A percentile compares a stretch with the other conserved stretches of the same genome.
Conservation (phyloP, 352 stramenopile genomes). For the Phytophthora kernoviae region DNA sequence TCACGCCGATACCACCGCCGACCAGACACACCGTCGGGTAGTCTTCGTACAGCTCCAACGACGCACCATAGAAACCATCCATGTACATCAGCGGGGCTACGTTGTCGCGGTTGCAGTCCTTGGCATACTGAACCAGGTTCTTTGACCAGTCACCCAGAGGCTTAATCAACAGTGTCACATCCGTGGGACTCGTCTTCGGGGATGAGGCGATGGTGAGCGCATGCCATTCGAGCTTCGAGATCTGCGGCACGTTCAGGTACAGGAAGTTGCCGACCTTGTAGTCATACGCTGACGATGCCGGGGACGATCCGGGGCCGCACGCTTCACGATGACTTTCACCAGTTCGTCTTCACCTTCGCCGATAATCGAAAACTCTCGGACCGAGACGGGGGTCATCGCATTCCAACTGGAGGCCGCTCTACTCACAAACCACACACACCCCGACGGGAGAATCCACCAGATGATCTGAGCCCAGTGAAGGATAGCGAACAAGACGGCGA, state of each 20-base stretch:
- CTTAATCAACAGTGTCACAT: constrained; percentile 52
- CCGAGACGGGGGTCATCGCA: constrained; percentile 39
- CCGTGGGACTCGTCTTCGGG: constrained; percentile 38
- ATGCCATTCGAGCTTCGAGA: constrained; percentile 68
- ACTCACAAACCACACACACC: constrained; percentile 61
- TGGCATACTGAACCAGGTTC: constrained; percentile 45
- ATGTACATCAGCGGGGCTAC: constrained; percentile 48
- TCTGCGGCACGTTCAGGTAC: constrained; percentile 55
- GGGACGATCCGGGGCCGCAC: constrained; percentile 37
- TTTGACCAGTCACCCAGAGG: constrained; percentile 55
- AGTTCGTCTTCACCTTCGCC: constrained; percentile 39
- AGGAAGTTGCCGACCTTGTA: constrained; percentile 63
- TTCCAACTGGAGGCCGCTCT: constrained; percentile 54
- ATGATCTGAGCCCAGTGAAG: constrained; percentile 67
- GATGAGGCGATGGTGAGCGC: constrained; percentile 62
- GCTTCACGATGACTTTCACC: constrained; percentile 52
- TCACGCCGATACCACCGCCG: constrained; percentile 50
- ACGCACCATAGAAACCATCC: constrained; percentile 59
- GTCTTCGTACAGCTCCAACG: constrained; percentile 50
- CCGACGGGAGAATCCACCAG: constrained; percentile 58
- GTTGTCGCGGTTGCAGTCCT: constrained; percentile 37
- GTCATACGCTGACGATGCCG: constrained; percentile 34
- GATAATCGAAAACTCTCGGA: constrained; percentile 42
- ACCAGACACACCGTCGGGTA: constrained; percentile 55
- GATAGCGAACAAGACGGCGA: constrained; percentile 56